phyloP scores from a whole-genome alignment of 208 protist species.

The Acanthamoeba sp. region DNA sequence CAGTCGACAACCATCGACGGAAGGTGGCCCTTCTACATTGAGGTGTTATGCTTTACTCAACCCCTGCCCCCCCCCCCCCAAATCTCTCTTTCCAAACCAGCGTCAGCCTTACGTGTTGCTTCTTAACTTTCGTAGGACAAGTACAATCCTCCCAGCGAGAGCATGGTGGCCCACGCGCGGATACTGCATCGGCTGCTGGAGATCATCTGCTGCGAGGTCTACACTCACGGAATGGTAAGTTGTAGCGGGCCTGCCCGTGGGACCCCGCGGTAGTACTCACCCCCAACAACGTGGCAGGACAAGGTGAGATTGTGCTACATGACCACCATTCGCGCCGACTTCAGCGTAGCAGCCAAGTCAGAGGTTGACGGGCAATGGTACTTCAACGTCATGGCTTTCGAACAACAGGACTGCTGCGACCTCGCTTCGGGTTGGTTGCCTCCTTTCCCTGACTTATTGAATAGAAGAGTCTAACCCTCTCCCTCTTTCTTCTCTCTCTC shows the following conservation, averaged over 20 bases:
- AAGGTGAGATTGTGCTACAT: conserved; percentile 47
- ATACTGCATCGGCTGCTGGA: conserved; percentile 37
- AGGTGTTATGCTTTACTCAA: background rate
- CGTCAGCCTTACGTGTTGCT: background rate
- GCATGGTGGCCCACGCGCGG: background rate
- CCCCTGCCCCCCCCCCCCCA: background rate
- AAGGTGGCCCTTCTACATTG: conserved; percentile 44
- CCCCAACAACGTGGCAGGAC: background rate
- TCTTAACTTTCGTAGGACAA: background rate
- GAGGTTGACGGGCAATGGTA: conserved; percentile 36
- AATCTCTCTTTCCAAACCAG: background rate
- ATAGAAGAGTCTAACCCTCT: background rate
- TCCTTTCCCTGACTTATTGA: background rate
- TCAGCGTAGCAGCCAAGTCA: background rate
- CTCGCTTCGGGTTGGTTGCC: background rate
- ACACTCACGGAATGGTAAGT: conserved; percentile 26
- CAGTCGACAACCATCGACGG: background rate
- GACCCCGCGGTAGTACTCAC: background rate
- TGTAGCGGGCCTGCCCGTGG: too few species aligned
- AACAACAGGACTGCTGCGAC: conserved; percentile 48
- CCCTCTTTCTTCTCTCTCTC: too few species aligned
- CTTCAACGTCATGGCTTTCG: conserved; percentile 40
- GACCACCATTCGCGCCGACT: conserved; percentile 42
- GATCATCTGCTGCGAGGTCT: conserved; percentile 50
- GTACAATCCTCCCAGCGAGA: conserved; percentile 7